Evolutionary conservation across 2,329 filamentous ascomycete species (phyloP).

Genomic region (Talaromyces albobiverticillius): DNA sequence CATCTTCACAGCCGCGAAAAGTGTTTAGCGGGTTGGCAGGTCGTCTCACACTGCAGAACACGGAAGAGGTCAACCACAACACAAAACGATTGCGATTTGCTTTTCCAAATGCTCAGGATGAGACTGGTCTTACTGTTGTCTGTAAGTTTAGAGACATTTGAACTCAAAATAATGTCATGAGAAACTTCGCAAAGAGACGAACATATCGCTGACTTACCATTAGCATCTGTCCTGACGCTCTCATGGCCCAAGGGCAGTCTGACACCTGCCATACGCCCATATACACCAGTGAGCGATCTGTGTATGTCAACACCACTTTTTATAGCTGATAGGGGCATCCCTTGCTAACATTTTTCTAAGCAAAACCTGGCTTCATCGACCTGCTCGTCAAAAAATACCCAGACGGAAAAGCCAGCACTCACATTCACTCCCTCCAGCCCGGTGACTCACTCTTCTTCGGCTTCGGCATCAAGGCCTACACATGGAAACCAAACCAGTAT

Average conservation of each 20-base stretch:
- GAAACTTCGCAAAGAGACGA: background rate
- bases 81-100: constrained; percentile 13
- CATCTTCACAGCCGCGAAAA: constrained; percentile 1
- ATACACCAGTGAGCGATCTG: constrained; percentile 60
- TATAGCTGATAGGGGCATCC: background rate
- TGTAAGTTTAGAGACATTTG: constrained; percentile 6
- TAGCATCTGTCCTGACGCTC: constrained; percentile 59
- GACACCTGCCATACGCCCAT: constrained; percentile 62
- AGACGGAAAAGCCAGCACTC: constrained; percentile 59
- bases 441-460: constrained; percentile 61
- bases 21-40: constrained; percentile 2
- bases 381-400: constrained; percentile 69
- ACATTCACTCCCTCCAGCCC: constrained; percentile 64
- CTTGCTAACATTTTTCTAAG: constrained; percentile 28
- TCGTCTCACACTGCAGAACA: constrained; percentile 1
- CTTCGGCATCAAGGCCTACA: constrained; percentile 52
- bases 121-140: constrained; percentile 10
- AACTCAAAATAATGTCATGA: too few species aligned
- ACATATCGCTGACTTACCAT: background rate
- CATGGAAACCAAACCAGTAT: constrained; percentile 51
- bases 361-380: constrained; percentile 59
- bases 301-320: constrained; percentile 34
- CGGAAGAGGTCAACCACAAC: constrained; percentile 14
- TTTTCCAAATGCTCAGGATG: constrained; percentile 8
- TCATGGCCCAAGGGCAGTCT: constrained; percentile 57